phyloP scores from a whole-genome alignment of 352 stramenopile genomes.

The Phytophthora pluvialis region DNA sequence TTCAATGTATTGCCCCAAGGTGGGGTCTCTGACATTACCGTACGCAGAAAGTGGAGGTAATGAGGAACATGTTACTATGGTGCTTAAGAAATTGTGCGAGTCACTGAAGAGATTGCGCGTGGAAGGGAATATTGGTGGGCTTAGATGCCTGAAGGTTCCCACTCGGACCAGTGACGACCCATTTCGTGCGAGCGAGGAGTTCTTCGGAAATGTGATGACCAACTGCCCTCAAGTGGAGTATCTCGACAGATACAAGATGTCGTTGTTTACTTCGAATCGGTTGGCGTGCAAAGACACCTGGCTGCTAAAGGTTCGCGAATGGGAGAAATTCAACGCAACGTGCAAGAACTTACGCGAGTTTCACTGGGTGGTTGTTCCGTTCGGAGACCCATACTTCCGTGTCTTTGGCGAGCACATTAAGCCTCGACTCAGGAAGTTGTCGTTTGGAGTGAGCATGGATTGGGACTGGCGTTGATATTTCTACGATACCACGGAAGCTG shows the following conservation, averaged over 20 bases:
- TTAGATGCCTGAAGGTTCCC: constrained; percentile 29
- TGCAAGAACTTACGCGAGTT: constrained; percentile 40
- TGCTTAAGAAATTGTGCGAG: constrained; percentile 27
- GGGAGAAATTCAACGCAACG: constrained; percentile 31
- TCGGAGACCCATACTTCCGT: constrained; percentile 40
- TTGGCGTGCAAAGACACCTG: constrained; percentile 27
- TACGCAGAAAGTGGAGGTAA: constrained; percentile 10
- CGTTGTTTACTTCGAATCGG: constrained; percentile 20
- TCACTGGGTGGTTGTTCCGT: constrained; percentile 38
- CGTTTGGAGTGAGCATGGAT: constrained; percentile 41
- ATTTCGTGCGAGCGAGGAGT: constrained; percentile 13
- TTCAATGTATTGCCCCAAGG: constrained; percentile 14
- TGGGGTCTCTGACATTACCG: neutral
- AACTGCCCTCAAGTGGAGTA: constrained; percentile 29
- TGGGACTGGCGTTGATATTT: constrained; percentile 45
- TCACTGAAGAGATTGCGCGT: constrained; percentile 23
- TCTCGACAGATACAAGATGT: constrained; percentile 38
- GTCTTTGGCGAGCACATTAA: constrained; percentile 39
- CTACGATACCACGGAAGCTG: constrained; percentile 5
- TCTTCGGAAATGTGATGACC: constrained; percentile 31
- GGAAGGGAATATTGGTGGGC: constrained; percentile 14
- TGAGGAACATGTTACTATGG: neutral
- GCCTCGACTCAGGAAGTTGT: constrained; percentile 12
- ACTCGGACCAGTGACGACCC: constrained; percentile 5
- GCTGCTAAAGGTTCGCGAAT: constrained; percentile 19